phyloP scores from a whole-genome alignment of 2,329 filamentous ascomycete species.

The Cytospora mali region DNA sequence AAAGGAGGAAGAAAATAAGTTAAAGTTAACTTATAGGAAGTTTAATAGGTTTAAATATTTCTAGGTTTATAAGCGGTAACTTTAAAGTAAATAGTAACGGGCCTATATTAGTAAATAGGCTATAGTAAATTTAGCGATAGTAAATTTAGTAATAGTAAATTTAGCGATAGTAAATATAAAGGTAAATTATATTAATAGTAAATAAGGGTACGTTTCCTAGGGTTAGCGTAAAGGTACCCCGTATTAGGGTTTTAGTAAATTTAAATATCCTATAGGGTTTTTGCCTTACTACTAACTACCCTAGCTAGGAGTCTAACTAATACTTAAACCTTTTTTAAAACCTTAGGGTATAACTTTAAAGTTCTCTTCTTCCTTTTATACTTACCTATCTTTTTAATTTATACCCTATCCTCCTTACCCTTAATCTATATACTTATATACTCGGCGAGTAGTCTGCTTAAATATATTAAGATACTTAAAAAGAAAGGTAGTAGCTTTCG shows the following conservation, averaged over 20 bases:
- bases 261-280: too few species aligned
- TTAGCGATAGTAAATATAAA: too few species aligned
- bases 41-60: not conserved
- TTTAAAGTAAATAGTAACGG: not conserved
- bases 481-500: not conserved
- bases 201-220: too few species aligned
- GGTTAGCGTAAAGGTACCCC: too few species aligned
- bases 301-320: too few species aligned
- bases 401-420: too few species aligned
- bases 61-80: not conserved
- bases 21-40: not conserved
- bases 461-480: not conserved
- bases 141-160: too few species aligned
- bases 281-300: too few species aligned
- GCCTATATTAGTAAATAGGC: not conserved
- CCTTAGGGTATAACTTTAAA: not conserved
- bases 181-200: too few species aligned
- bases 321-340: not conserved
- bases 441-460: not conserved
- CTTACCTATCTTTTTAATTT: not conserved
- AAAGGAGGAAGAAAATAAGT: not conserved
- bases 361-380: not conserved
- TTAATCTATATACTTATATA: not conserved
- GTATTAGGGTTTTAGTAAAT: too few species aligned
- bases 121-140: not conserved